phyloP scores from a whole-genome alignment of 202 grass and related monocot species.

The Schoenoplectus tabernaemontani region DNA sequence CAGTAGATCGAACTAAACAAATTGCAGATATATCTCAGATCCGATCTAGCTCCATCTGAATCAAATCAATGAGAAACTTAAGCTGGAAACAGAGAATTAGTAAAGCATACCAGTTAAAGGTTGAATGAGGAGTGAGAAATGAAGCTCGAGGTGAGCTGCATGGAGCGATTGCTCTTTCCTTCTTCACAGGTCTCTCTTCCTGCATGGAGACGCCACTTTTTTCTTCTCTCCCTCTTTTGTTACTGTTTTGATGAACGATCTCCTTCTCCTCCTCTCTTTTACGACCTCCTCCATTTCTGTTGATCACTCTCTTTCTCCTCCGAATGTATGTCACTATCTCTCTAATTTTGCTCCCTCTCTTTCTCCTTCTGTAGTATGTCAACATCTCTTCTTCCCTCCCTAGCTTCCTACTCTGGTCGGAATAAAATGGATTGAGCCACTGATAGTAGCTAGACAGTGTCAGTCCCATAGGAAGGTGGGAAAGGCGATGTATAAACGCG shows the following conservation, averaged over 20 bases:
- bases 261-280: slow-evolving; percentile 3
- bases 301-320: slow-evolving; percentile 22
- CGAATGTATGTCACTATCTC: slow-evolving; percentile 30
- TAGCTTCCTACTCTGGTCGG: slow-evolving; percentile 15
- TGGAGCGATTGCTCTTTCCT: slow-evolving; percentile 25
- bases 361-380: slow-evolving; percentile 33
- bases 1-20: slow-evolving; percentile 1
- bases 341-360: slow-evolving; percentile 13
- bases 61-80: not conserved
- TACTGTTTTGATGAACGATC: not conserved
- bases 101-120: slow-evolving; percentile 53
- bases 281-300: not conserved
- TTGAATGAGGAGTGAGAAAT: slow-evolving; percentile 36
- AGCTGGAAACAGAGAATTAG: not conserved
- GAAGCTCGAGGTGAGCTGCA: slow-evolving; percentile 33
- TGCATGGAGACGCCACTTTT: not conserved
- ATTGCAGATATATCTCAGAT: slow-evolving; percentile 8
- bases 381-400: slow-evolving; percentile 21
- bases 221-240: slow-evolving; percentile 15
- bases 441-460: slow-evolving; percentile 25
- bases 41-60: not conserved
- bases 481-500: slow-evolving; percentile 31
- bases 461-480: slow-evolving; percentile 18
- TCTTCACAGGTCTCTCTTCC: slow-evolving; percentile 7
- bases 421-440: slow-evolving; percentile 50